phyloP scores from a whole-genome alignment of 2,329 filamentous ascomycete species.

The Colletotrichum aenigma region DNA sequence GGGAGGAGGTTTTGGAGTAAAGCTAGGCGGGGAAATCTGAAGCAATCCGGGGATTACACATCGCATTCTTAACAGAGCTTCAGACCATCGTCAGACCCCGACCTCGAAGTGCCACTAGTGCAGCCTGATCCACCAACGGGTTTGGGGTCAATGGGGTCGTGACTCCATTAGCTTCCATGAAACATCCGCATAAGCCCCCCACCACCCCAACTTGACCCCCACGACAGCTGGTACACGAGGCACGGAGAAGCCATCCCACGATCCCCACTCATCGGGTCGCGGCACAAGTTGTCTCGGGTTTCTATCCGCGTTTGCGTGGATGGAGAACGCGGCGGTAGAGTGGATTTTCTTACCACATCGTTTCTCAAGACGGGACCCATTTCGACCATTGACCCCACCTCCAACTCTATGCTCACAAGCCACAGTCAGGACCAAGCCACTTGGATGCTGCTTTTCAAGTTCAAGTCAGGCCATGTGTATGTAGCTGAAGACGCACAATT shows the following conservation, averaged over 20 bases:
- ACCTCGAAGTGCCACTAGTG: not conserved
- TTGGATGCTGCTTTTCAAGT: not conserved
- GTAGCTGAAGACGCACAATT: not conserved
- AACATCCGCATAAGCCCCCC: not conserved
- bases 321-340: not conserved
- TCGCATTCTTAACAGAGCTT: conserved; percentile 5
- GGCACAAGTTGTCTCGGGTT: not conserved
- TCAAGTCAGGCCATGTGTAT: not conserved
- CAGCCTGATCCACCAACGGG: not conserved
- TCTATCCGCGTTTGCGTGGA: not conserved
- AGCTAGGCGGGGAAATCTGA: not conserved
- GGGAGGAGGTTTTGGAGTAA: not conserved
- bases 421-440: not conserved
- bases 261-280: not conserved
- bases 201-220: conserved; percentile 1
- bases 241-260: not conserved
- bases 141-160: not conserved
- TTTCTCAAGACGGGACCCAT: not conserved
- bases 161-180: not conserved
- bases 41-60: not conserved
- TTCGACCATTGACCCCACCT: not conserved
- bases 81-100: not conserved
- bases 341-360: not conserved
- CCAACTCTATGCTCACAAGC: not conserved
- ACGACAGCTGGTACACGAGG: not conserved